Evolutionary conservation across 1,284 basidiomycete genomes (phyloP), one percentile per base, ranked within the genome.

Genomic region (Cutaneotrichosporon arboriforme): DNA sequence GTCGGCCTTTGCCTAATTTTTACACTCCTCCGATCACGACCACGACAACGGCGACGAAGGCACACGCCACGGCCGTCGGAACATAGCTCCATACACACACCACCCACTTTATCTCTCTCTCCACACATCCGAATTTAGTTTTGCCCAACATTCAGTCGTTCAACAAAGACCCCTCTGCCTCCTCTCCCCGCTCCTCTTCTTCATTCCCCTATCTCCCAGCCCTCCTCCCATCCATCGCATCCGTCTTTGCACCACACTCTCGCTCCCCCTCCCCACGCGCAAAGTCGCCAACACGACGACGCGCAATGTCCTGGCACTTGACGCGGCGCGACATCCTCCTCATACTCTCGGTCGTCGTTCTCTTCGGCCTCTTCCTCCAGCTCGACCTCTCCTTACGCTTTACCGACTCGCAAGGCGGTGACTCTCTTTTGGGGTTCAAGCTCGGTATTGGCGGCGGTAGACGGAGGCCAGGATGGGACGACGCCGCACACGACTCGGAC

Each of bases 251-350:
- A 10, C 38, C 20, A 18, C 7, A 39, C 18, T 20, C 38, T 21
- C 38, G 38, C 40, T 15, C 40, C 4, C 21, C 40, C 0, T 26
- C 40, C 8, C n/a, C 26, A 31, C 26, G 26, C 26, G 5, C 26
- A 31, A 5, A 5, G 26, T 31, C 26, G 26, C 26, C 26, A 5
- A 31, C 26, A 31, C 5, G 10, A 31, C 26, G 7, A 31, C 26
- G 26, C 37, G 33, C n/a, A 20, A 55, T 59, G 57, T 49, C 64
- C 33, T 66, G 65, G 59, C 66, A 72, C 57, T 61, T 67, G 3
- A 72, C 73, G 34, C 60, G 69, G 21, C 62, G 74, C 14, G 73
- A 76, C 52, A 55, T 76, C 35, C 53, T 73, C 31, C 62, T 74
- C 44, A 58, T 74, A 40, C 61, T 75, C 33, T 51, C 60, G 22